Evolutionary conservation across 371 early-diverging fungal genomes (phyloP), one percentile per base, ranked within the genome.

Genomic region (Furculomyces boomerangus): DNA sequence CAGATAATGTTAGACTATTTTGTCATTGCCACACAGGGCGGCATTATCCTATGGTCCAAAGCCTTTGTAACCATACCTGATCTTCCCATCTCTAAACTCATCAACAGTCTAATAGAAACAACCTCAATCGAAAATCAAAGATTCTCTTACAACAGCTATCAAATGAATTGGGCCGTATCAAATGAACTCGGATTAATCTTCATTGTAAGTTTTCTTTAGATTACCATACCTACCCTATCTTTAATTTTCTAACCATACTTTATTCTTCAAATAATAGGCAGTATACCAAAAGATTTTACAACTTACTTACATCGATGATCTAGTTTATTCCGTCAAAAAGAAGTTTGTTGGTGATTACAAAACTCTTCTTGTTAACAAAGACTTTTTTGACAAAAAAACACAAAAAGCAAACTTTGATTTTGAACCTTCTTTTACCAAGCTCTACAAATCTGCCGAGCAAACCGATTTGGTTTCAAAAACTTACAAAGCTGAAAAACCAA

Each of bases 221-320:
- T 39, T 20, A 39, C 20, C 20, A 13, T 41, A 25, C 14, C 3
- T n/a, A 26, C 7, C n/a, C 18, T 16, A 18, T 3, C 7, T 25
- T 58, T 10, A 58, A 44, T 10, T 45, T 44, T 37, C 61, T 30
- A 13, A 31, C 13, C 3, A 7, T 43, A 31, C n/a, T 37, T 31
- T 43, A 43, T 43, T 43, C 10, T 16, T 43, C 3, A 16, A 10
- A 13, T 20, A 13, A 16, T 43, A 43, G 88, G 82, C 83, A n/a
- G 90, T 79, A 2, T 88, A 90, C 63, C 90, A 88, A 63, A 89
- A 86, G 70, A 81, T 87, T 1, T 75, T 92, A 5, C 85, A 84
- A 52, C 74, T 93, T 13, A 64, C 81, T 0, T 90, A 92, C 59
- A 73, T 90, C 50, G 88, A 88, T 49, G 90, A 89, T 47, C 76